Base-by-base conservation (phyloP, 1,284 basidiomycete species). In the Pseudozyma tsukubaensis region DNA sequence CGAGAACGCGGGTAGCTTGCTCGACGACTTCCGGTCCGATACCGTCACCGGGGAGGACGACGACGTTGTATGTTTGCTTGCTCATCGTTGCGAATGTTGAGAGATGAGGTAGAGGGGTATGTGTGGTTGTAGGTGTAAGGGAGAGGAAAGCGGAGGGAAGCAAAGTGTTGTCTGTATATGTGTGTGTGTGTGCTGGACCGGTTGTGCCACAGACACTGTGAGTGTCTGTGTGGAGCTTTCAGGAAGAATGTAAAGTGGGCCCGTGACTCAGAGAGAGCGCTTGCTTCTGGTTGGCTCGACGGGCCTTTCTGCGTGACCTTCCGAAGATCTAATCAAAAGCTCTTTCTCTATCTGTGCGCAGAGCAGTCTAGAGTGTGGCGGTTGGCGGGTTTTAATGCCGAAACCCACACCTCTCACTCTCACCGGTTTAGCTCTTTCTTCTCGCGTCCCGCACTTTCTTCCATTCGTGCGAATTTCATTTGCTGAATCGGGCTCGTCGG, bases 11-110 rank as follows among this genome's bases (percentile, higher is more conserved):
- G 35, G 91, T 88, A 13, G 96, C 97, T 86, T 99, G 91, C n/a
- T 87, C 89, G 39, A 94, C 89, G 37, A 99, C 94, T 83, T 97
- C 94, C 43, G 97, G 97, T 37, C 97, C 96, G 81, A 99, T 99
- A 74, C 97, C 97, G 87, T 99, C 97, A 65, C 97, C 97, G 48
- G 92, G 91, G 42, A 99, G 90, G 49, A 96, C 89, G 50, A 76
- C 73, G 51, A 76, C 65, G 60, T 76, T 76, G 73, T 69, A 72
- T 0, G 59, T 56, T 16, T 64, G 71, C 59, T 67, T 68, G 52
- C 48, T 52, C 64, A 71, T 71, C 65, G 55, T 67, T 68, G 52
- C 48, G 49, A 60, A 67, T 71, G 5, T 47, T 76, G 47, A 39
- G 37, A 14, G 14, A 19, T 35, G n/a, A 7, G 9, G 21, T 19